Base-by-base conservation (phyloP, 2,329 filamentous ascomycete species). In the Exophiala phaeomuriformis region DNA sequence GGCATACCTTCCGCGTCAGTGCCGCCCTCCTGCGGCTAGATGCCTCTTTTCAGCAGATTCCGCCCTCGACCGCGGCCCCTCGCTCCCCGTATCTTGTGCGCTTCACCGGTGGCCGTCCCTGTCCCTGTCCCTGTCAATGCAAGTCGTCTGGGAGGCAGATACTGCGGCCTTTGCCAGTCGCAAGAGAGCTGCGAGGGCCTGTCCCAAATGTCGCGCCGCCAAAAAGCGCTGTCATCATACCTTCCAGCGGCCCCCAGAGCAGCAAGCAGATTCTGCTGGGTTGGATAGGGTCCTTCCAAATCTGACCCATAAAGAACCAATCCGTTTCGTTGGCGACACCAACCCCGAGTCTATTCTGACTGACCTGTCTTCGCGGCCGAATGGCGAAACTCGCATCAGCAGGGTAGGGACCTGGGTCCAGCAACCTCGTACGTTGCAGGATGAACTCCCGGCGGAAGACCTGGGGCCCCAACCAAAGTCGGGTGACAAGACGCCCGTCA, bases 331-430 rank as follows among this genome's bases (percentile, higher is more conserved):
- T 27, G 69, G 70, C 31, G 68, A 72, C 49, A 61, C 71, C 1
- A 72, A 71, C 49, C 70, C 70, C 4, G 70, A 72, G 61, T 67
- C 70, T 32, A 61, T 70, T 4, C 68, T 72, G 12, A 68, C 59
- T 19, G 60, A 62, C 31, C 46, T 61, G 28, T 58, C 59, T n/a
- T 52, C 56, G 8, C 46, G 58, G 12, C 46, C 49, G 4, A 52
- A 61, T 31, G 60, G 56, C 31, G 41, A 30, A 2, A 51, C 51
- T 29, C 57, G 61, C 10, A 57, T 61, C 49, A 63, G 59, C 36
- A 49, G 61, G 8, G 55, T 64, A 9, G 62, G 62, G n/a, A 58
- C 60, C 12, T 63, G 59, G 59, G 57, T 64, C 27, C 59, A 61
- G 44, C 58, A 60, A 35, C 53, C 57, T 32, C 57, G 57, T 9